Percentiles rank a stretch among this genome's conserved stretches.
Conservation (phyloP, 106 monocot genomes). For the Platanthera guangdongensis region DNA sequence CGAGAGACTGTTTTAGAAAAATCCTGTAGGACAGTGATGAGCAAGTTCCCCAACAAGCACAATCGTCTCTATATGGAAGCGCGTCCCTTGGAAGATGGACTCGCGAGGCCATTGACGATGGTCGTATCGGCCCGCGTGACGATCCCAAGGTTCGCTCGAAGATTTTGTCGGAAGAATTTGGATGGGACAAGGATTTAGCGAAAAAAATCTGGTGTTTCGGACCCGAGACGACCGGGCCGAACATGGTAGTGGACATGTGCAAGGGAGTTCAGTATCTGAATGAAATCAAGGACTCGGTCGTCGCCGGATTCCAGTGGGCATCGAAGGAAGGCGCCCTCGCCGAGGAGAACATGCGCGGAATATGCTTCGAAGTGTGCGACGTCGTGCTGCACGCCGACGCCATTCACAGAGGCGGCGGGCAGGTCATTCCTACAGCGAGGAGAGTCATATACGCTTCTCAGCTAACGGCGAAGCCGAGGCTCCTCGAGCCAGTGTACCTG, state of each 20-base stretch:
- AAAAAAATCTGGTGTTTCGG: conserved; percentile 54
- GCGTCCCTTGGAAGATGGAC: conserved; percentile 28
- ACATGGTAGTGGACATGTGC: conserved; percentile 47
- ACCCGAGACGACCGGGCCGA: conserved; percentile 40
- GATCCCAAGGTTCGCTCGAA: conserved; percentile 31
- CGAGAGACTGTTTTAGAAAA: conserved; percentile 26
- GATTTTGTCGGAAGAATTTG: conserved; percentile 37
- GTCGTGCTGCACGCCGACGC: conserved; percentile 38
- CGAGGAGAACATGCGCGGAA: conserved; percentile 43
- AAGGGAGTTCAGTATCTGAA: conserved; percentile 47
- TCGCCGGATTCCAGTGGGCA: conserved; percentile 50
- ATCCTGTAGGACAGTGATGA: conserved; percentile 23
- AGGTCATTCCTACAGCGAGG: conserved; percentile 39
- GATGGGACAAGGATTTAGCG: conserved; percentile 45
- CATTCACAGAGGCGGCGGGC: conserved; percentile 39
- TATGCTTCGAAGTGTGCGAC: conserved; percentile 42
- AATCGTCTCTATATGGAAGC: conserved; percentile 37
- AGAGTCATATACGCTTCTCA: conserved; percentile 46
- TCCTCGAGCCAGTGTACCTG: conserved; percentile 38
- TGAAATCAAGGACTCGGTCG: conserved; percentile 48
- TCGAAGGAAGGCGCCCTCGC: conserved; percentile 40
- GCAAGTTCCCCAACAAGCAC: conserved; percentile 29
- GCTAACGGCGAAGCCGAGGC: conserved; percentile 35
- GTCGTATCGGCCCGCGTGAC: conserved; percentile 32
- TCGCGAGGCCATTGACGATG: conserved; percentile 40